Base-by-base conservation (phyloP, 345 rosid genomes). In the Populus pruinosa region DNA sequence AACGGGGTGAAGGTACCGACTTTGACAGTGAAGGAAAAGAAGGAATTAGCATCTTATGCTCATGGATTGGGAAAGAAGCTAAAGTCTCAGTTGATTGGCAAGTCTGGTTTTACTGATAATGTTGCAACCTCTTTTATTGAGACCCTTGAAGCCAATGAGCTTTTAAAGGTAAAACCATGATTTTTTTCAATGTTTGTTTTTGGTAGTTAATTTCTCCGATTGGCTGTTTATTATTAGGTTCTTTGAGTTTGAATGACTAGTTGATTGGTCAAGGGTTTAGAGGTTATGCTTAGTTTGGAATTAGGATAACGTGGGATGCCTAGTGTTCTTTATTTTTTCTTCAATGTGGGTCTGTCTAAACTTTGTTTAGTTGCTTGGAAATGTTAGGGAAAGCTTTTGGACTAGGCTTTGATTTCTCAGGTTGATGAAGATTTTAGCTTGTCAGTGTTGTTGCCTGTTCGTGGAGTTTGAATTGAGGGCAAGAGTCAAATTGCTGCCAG, bases 81-180 rank as follows among this genome's bases (percentile, higher is more conserved):
- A 71, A 93, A 90, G 90, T 83, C 80, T 72, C 97, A 93, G 75
- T 77, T 90, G 38, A 94, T 93, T 14, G 97, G 97, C 27, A 93
- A 93, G 84, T 91, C 94, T 59, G 97, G 97, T 29, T 91, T 93
- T 41, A 93, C 95, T 6, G 92, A 86, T 23, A 85, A 87, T 38
- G 91, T 93, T 6, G 87, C 84, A 2, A 74, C 85, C 75, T 89
- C 97, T 6, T 93, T 93, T 82, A 62, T 87, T 2, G 96, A 91
- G 84, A 90, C 90, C 53, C 90, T 93, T 56, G 98, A 91, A 84
- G 87, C 91, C 82, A 90, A 90, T 75, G 98, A 93, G 83, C 90
- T 93, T 59, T 83, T 93, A 43, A 93, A 93, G 98, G 98, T 91
- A 77, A 41, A 41, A 41, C 44, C 13, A 10, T 10, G 44, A 41